Conservation (phyloP, 2,329 filamentous ascomycete genomes). For the Boeremia exigua region DNA sequence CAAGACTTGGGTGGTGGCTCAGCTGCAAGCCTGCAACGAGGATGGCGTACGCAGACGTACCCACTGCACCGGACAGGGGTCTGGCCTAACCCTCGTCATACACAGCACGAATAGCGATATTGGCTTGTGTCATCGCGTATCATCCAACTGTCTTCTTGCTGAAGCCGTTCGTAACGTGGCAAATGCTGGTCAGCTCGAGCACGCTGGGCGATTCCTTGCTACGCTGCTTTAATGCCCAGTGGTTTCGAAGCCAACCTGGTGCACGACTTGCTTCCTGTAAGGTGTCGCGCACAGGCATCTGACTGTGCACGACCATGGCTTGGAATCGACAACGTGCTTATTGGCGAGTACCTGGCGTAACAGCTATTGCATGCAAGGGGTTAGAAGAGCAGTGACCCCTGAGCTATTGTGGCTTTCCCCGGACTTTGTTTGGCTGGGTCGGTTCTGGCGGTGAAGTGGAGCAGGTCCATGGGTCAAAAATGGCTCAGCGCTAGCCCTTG, state of each 20-base stretch:
- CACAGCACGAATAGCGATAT: slow-evolving; percentile 33
- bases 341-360: slow-evolving; percentile 22
- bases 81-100: slow-evolving; percentile 36
- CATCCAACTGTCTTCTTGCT: slow-evolving; percentile 17
- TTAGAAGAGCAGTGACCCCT: slow-evolving; percentile 34
- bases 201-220: slow-evolving; percentile 11
- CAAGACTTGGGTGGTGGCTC: slow-evolving; percentile 14
- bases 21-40: slow-evolving; percentile 17
- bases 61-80: slow-evolving; percentile 31
- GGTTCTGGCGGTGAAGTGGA: slow-evolving; percentile 43
- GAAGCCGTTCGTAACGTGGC: slow-evolving; percentile 26
- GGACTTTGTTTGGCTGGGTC: slow-evolving; percentile 34
- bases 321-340: slow-evolving; percentile 6
- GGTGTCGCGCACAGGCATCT: slow-evolving; percentile 14
- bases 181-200: slow-evolving; percentile 24
- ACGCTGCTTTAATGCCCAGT: slow-evolving; percentile 18
- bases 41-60: slow-evolving; percentile 17
- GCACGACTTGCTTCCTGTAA: slow-evolving; percentile 19
- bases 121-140: slow-evolving; percentile 36
- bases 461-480: slow-evolving; percentile 30
- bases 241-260: slow-evolving; percentile 6
- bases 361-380: slow-evolving; percentile 26
- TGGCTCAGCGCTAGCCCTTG: slow-evolving; percentile 38
- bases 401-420: slow-evolving; percentile 36
- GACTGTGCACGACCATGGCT: slow-evolving; percentile 3